Evolutionary conservation across 1,284 basidiomycete species (phyloP), one percentile per base, ranked within the genome.

Genomic region (Boletellus deceptivus): DNA sequence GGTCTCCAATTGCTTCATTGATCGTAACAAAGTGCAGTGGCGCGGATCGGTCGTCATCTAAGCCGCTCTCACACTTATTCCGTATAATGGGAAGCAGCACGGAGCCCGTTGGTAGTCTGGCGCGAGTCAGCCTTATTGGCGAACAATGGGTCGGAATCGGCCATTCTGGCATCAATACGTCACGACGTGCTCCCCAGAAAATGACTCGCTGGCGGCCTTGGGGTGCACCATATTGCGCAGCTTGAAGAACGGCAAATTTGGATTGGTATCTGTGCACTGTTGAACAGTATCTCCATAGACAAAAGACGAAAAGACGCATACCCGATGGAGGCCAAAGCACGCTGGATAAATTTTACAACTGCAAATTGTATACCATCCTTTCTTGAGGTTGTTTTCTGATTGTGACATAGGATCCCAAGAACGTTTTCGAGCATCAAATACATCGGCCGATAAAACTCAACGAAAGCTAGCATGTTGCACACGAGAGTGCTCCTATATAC

Each of bases 381-480:
- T 55, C 67, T 63, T n/a, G 53, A 53, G 20, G 53, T 45, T 3
- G 66, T 67, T 43, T 68, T 64, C 4, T 82, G 65, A 1, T 65
- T 72, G 56, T 77, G 75, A 38, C 65, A 62, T 0, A 86, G 58
- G 18, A 89, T 65, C 1, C 86, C 86, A 20, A 64, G 59, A 4
- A 89, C 86, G 63, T 89, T 89, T 63, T 89, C 86, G 24, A 89
- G 70, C 8, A 88, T 72, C 54, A 89, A 77, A 56, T 82, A 87
- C 31, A 68, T 67, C 0, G 86, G 83, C 33, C 73, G 67, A 56
- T 86, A 87, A 52, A 78, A 75, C 57, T 89, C 86, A n/a, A 85
- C 81, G 58, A 77, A 87, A n/a, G 82, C 82, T 5, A 89, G 68
- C 80, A 86, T 86, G 52, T 84, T 86, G 60, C 78, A 79, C 1